A percentile compares a stretch with the other conserved stretches of the same genome.
phyloP scores from a whole-genome alignment of 257 asterid genomes.

The Scutellaria barbata region DNA sequence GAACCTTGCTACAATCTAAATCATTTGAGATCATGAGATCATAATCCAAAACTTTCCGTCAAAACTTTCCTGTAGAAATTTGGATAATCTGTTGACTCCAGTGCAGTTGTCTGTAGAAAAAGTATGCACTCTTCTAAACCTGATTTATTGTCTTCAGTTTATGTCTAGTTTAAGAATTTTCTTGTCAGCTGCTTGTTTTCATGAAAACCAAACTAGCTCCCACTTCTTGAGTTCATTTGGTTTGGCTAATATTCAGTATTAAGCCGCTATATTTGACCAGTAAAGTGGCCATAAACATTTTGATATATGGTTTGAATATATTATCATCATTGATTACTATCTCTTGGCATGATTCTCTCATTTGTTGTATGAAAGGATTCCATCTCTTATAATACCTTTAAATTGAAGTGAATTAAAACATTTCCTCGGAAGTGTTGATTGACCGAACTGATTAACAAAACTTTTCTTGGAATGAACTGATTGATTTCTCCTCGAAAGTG shows the following conservation, averaged over 20 bases:
- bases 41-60: conserved; percentile 15
- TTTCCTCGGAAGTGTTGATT: too few relatives aligned
- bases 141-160: neutral
- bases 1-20: neutral
- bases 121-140: neutral
- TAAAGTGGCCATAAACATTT: conserved; percentile 7
- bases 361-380: neutral
- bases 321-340: conserved; percentile 6
- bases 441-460: too few relatives aligned
- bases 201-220: neutral
- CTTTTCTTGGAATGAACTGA: too few relatives aligned
- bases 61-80: neutral
- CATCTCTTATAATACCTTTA: conserved; percentile 3
- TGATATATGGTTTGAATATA: conserved; percentile 10
- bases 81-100: neutral
- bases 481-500: too few relatives aligned
- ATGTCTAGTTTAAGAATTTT: neutral
- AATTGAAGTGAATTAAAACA: conserved; percentile 16
- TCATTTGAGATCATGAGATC: conserved; percentile 15
- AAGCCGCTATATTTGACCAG: conserved; percentile 1
- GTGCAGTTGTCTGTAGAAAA: neutral
- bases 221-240: neutral
- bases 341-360: neutral
- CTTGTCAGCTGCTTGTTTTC: neutral
- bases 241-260: conserved; percentile 14